Base-by-base conservation (phyloP, 352 stramenopile genomes). In the Ophiocytium majus region DNA sequence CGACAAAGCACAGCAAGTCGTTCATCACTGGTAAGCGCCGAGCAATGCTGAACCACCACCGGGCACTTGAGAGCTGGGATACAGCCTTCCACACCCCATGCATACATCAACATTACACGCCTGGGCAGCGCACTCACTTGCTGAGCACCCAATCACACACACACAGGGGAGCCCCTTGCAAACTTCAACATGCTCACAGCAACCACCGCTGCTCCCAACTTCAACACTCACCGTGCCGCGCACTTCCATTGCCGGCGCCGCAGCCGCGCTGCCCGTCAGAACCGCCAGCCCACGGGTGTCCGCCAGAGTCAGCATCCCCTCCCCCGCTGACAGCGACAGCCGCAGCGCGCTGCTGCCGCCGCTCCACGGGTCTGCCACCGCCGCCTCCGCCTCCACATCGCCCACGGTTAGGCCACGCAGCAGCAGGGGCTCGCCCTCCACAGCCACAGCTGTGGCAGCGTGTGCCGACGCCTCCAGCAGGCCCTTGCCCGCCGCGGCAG, bases 371-470 rank as follows among this genome's bases (percentile, higher is more conserved):
- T 5, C 43, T 57, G 43, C 43, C 43, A 57, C 43, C 5, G 43
- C 43, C 5, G 76, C 83, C 31, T 63, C 43, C 10, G 83, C 63
- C 31, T 86, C 83, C n/a, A 78, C 34, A 43, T 86, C 83, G 17
- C 33, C 33, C 33, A 86, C 57, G 9, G 80, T n/a, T 23, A 79
- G 66, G 50, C 75, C 76, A 10, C 81, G 63, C 9, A 86, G 83
- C 28, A 83, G 76, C 28, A 86, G 43, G 10, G 79, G 57, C 31
- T 83, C 35, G 17, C 79, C 83, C 83, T 83, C 83, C 33, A 57
- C 31, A 23, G 49, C 64, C 28, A 81, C 10, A 36, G 14, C 49
- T 50, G 63, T 34, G 34, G 17, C 63, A n/a, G n/a, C n/a, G n/a
- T n/a, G n/a, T n/a, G n/a, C n/a, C n/a, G n/a, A n/a, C n/a, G n/a